A percentile compares a stretch with the other conserved stretches of the same genome.
Evolutionary conservation across 805 yeast species (phyloP).

Genomic region (Spathaspora boniae): DNA sequence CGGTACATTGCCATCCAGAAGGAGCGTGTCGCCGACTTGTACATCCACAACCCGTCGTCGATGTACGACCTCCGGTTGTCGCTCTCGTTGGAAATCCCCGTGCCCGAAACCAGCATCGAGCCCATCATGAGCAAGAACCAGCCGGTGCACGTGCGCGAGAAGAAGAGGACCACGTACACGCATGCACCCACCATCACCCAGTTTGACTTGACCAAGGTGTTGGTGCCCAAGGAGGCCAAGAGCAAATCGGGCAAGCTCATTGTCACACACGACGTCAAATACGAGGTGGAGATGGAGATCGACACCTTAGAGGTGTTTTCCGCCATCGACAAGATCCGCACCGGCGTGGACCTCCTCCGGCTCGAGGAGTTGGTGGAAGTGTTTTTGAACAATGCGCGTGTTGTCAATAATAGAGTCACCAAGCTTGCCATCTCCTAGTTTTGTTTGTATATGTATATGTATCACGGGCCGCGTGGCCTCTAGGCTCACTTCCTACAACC

Average conservation of each 20-base stretch:
- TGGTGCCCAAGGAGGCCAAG: constrained; percentile 31
- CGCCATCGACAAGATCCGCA: constrained; percentile 39
- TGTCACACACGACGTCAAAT: constrained; percentile 30
- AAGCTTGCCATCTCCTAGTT: constrained; percentile 24
- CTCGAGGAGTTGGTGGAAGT: constrained; percentile 45
- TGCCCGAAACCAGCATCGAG: constrained; percentile 54
- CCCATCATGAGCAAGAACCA: constrained; percentile 46
- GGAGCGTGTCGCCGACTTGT: constrained; percentile 67
- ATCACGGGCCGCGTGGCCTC: too few relatives aligned
- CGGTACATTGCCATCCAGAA: constrained; percentile 73
- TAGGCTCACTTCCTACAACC: too few relatives aligned
- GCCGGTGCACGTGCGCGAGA: constrained; percentile 59
- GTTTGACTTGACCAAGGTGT: constrained; percentile 68
- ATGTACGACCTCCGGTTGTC: constrained; percentile 75
- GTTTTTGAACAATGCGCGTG: constrained; percentile 41
- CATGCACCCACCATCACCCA: constrained; percentile 72
- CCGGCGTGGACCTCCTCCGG: constrained; percentile 35
- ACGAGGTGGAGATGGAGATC: constrained; percentile 41
- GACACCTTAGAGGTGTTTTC: constrained; percentile 36
- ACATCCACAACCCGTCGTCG: constrained; percentile 71
- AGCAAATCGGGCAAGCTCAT: constrained; percentile 36
- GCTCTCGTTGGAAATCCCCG: constrained; percentile 74
- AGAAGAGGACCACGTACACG: constrained; percentile 69
- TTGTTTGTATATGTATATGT: constrained; percentile 2
- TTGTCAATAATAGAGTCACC: constrained; percentile 42